phyloP scores from a whole-genome alignment of 805 yeast species.

The Ogataea pini region DNA sequence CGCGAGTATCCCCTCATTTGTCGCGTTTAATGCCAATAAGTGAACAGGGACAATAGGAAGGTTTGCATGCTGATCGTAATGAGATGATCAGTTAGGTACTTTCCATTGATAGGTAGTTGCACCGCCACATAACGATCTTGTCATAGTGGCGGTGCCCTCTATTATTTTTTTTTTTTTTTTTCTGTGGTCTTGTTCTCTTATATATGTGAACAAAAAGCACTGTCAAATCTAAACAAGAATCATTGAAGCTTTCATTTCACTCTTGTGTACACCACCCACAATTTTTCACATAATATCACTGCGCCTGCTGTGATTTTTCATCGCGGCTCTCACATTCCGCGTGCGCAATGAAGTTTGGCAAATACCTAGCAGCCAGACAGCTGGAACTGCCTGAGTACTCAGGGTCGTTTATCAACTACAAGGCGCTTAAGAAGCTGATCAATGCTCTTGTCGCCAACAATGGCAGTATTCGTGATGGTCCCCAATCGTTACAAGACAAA shows the following conservation, averaged over 20 bases:
- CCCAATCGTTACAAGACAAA: constrained; percentile 73
- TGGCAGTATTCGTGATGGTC: constrained; percentile 36
- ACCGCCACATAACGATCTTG: background rate
- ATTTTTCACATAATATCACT: background rate
- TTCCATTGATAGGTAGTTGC: no score
- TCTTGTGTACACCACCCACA: background rate
- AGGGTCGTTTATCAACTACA: constrained; percentile 91
- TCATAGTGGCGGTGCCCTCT: background rate
- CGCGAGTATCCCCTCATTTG: no score
- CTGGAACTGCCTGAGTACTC: constrained; percentile 94
- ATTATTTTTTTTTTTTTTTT: background rate
- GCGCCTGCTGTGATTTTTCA: background rate
- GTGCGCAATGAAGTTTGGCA: constrained; percentile 80
- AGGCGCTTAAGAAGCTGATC: constrained; percentile 87
- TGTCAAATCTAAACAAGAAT: background rate
- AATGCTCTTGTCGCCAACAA: constrained; percentile 60
- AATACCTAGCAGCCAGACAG: constrained; percentile 90
- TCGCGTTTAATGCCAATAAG: no score
- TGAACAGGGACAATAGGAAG: no score
- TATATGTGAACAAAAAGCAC: background rate
- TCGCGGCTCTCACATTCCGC: background rate
- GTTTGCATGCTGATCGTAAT: no score
- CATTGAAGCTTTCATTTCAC: background rate
- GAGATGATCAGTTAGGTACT: no score
- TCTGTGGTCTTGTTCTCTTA: background rate